Percentiles rank a stretch among this genome's conserved stretches.
Evolutionary conservation across 2,329 filamentous ascomycete genomes (phyloP).

Genomic region (Hortaea sp.): DNA sequence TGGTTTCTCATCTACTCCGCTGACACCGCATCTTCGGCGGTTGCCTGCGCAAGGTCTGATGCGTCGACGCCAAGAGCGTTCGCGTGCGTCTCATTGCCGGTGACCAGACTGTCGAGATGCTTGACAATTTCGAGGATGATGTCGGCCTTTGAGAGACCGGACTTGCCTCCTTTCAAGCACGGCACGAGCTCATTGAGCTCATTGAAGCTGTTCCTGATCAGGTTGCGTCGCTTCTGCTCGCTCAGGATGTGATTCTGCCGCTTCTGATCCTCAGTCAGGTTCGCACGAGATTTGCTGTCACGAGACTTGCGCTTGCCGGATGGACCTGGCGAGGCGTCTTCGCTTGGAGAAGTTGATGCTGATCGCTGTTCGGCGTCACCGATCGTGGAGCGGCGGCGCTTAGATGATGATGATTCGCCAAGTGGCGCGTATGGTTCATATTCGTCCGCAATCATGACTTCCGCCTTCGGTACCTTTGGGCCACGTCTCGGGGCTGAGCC

Average conservation of each 20-base stretch:
- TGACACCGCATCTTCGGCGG: too few relatives aligned
- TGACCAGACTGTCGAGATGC: slow-evolving; percentile 49
- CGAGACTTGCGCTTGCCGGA: neutral
- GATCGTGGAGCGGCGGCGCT: slow-evolving; percentile 8
- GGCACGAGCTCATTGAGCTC: slow-evolving; percentile 70
- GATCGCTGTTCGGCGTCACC: neutral
- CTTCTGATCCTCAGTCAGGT: slow-evolving; percentile 69
- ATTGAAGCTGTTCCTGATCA: slow-evolving; percentile 75
- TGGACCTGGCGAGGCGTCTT: slow-evolving; percentile 2
- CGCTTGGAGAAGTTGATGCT: neutral
- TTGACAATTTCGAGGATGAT: slow-evolving; percentile 66
- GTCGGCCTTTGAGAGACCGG: slow-evolving; percentile 71
- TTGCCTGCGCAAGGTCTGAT: too few relatives aligned
- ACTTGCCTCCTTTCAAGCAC: slow-evolving; percentile 52
- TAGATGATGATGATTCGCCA: slow-evolving; percentile 4
- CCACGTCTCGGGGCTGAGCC: slow-evolving; percentile 5
- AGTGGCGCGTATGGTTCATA: neutral
- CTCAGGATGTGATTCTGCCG: slow-evolving; percentile 78
- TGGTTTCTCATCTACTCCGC: too few relatives aligned
- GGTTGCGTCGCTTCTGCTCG: slow-evolving; percentile 73
- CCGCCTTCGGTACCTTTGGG: slow-evolving; percentile 7
- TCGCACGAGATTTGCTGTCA: slow-evolving; percentile 29
- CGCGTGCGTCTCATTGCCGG: slow-evolving; percentile 3
- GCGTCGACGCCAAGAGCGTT: neutral
- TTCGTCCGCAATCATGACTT: slow-evolving; percentile 3